Evolutionary conservation across 2,329 filamentous ascomycete species (phyloP), one percentile per base, ranked within the genome.

Genomic region (Neofusicoccum kwambonambiense): DNA sequence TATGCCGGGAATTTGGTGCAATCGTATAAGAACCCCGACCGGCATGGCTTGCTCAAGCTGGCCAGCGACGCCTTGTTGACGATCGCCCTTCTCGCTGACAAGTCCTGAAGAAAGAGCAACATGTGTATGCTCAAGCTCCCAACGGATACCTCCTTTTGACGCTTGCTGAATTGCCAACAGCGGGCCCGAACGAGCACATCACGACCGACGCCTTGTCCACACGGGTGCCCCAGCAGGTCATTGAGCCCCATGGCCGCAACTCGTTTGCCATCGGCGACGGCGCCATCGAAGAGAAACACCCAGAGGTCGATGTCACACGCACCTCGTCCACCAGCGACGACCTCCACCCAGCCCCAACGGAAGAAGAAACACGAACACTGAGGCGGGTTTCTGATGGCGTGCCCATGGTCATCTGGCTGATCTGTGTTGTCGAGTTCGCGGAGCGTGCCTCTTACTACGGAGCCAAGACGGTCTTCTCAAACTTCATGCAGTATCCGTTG

Each of bases 361-460:
- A 80, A 6, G 81, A 85, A 51, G 83, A 86, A 68, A 66, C 69
- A 3, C 64, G 64, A 2, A 80, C 76, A 1, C 73, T 86, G 13
- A 80, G 82, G 22, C 82, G 79, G 64, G 78, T 85, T 7, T 76
- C 84, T n/a, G 85, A 79, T 45, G 75, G 70, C 2, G 78, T 88
- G 2, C 84, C 86, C 0, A 65, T 76, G 12, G 77, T 83, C 3
- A 81, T 84, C n/a, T 89, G 85, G 69, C 70, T 84, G 3, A 81
- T 88, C 35, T 88, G 86, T 67, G 68, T 83, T 6, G 84, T 87
- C 45, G 86, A 88, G 68, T 84, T 88, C 66, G 84, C 83, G 63
- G 86, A 89, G 71, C 79, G 86, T 63, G 86, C 85, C 2, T 87
- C 85, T 0, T 88, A 85, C 77, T 87, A 87, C 70, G 86, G 86